Percentiles rank a stretch among this genome's conserved stretches.
These are phyloP conservation scores for Corylus avellana DNA, from an alignment of 306 rosid species.

Conservation along the genomic window DNA sequence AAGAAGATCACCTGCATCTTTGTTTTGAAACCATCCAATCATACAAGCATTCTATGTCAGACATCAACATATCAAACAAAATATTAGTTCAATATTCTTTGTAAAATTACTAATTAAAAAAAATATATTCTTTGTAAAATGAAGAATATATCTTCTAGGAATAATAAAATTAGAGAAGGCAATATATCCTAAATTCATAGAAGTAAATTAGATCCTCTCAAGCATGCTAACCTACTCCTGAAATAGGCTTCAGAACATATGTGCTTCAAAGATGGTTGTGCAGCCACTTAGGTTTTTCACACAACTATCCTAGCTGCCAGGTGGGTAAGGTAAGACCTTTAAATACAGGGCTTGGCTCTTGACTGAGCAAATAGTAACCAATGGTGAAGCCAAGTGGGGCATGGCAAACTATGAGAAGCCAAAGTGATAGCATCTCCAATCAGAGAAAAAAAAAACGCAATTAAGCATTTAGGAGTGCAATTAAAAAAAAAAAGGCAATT, in stretches of 20 bases:
- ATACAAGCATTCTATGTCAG: slow-evolving; percentile 9
- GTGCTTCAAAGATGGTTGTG: neutral
- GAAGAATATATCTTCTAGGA: neutral
- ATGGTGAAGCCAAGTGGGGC: neutral
- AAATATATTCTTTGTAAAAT: neutral
- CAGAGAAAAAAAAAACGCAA: too few relatives aligned
- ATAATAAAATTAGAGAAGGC: neutral
- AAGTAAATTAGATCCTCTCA: neutral
- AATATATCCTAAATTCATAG: neutral
- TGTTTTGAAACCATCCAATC: slow-evolving; percentile 5
- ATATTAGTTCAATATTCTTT: neutral
- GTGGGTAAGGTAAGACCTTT: neutral
- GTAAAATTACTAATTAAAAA: neutral
- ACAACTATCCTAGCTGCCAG: neutral
- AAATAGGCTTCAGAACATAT: neutral
- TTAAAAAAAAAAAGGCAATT: too few relatives aligned
- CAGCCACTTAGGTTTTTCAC: neutral
- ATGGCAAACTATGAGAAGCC: too few relatives aligned
- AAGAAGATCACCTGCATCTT: slow-evolving; percentile 5
- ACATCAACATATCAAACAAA: neutral
- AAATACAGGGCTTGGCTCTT: neutral
- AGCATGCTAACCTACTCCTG: neutral
- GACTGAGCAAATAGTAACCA: neutral
- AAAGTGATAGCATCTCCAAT: too few relatives aligned
- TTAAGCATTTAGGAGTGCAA: too few relatives aligned